Evolutionary conservation across 179 eudicot genomes (phyloP).

Genomic region (Silene coronaria): DNA sequence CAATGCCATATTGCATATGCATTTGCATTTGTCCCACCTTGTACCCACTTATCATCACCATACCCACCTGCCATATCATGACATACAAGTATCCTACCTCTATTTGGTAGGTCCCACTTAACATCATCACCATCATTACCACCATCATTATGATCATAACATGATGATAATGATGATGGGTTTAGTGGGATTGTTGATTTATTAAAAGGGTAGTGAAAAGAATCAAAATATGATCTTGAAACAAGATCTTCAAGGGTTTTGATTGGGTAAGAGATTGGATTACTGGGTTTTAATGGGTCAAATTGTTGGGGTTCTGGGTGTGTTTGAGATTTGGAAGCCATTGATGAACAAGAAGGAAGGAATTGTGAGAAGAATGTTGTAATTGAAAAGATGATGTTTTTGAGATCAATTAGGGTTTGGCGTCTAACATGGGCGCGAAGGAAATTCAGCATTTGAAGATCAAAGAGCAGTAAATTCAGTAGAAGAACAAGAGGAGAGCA

Average conservation of each 20-base stretch:
- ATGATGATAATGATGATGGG: not conserved
- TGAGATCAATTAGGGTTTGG: slow-evolving; percentile 37
- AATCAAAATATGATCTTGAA: slow-evolving; percentile 60
- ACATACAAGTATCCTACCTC: slow-evolving; percentile 66
- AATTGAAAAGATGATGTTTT: slow-evolving; percentile 29
- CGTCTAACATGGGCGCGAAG: slow-evolving; percentile 48
- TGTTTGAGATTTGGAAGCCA: slow-evolving; percentile 13
- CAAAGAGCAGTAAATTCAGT: not conserved
- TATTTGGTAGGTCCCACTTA: slow-evolving; percentile 29
- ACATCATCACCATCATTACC: not conserved
- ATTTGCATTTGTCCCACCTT: slow-evolving; percentile 60
- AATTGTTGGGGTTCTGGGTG: slow-evolving; percentile 34
- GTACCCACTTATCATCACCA: slow-evolving; percentile 86
- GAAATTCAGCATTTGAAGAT: slow-evolving; percentile 24
- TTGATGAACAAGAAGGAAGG: slow-evolving; percentile 19
- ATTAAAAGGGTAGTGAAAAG: slow-evolving; percentile 81
- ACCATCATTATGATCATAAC: not conserved
- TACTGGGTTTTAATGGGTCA: slow-evolving; percentile 51
- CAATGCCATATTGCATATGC: slow-evolving; percentile 94
- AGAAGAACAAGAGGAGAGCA: not conserved
- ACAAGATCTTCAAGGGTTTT: slow-evolving; percentile 65
- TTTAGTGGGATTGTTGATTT: slow-evolving; percentile 32
- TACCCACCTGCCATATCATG: slow-evolving; percentile 97
- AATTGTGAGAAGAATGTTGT: slow-evolving; percentile 22
- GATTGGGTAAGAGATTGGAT: slow-evolving; percentile 75